Evolutionary conservation across 2,329 filamentous ascomycete species (phyloP).

Genomic region (Elsinoe necatrix): DNA sequence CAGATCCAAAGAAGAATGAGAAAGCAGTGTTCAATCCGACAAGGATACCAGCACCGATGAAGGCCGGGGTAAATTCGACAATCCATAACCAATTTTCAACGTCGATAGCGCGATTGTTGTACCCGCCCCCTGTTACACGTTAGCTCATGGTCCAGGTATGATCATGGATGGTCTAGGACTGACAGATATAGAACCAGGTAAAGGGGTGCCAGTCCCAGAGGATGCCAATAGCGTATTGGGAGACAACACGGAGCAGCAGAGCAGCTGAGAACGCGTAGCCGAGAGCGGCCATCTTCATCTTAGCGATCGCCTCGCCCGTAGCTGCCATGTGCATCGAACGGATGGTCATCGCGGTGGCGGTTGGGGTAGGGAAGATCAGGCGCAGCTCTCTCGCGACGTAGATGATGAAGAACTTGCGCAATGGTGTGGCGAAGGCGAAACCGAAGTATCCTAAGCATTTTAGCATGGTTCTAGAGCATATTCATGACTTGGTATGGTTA

Average conservation of each 20-base stretch:
- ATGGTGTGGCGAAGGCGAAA: conserved; percentile 54
- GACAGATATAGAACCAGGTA: conserved; percentile 34
- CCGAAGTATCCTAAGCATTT: conserved; percentile 43
- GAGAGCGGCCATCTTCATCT: conserved; percentile 49
- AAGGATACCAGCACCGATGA: conserved; percentile 51
- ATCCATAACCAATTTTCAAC: conserved; percentile 55
- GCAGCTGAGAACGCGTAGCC: conserved; percentile 42
- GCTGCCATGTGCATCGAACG: conserved; percentile 51
- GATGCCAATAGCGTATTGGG: conserved; percentile 53
- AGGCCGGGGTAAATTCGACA: conserved; percentile 51
- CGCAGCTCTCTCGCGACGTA: conserved; percentile 51
- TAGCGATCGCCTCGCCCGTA: conserved; percentile 43
- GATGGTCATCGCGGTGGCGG: conserved; percentile 53
- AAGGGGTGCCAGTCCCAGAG: conserved; percentile 39
- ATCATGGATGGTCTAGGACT: background rate
- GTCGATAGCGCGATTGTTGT: conserved; percentile 41
- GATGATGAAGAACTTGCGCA: conserved; percentile 57
- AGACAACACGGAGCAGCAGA: conserved; percentile 45
- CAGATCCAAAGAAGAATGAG: conserved; percentile 48
- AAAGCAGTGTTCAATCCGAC: conserved; percentile 50
- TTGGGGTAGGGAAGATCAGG: conserved; percentile 51
- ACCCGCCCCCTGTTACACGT: conserved; percentile 41
- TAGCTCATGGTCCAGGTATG: background rate
- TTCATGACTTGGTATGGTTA: background rate
- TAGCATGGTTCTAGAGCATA: background rate